These are phyloP conservation scores for Cryphonectria japonica DNA, from an alignment of 2,329 filamentous ascomycete genomes.

Conservation along the genomic window DNA sequence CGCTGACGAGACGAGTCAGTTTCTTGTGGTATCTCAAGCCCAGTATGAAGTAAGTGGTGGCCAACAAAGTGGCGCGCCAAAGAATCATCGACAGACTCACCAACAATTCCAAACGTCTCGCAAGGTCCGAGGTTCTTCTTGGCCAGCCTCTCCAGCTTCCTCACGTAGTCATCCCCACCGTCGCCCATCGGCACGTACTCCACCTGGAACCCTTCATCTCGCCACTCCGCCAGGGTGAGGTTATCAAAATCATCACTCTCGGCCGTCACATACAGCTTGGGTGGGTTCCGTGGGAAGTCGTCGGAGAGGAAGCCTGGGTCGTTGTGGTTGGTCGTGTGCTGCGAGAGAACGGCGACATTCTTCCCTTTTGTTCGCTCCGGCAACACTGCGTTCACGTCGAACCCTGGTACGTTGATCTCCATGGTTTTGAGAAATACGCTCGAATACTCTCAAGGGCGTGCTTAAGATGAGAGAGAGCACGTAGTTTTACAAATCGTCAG, in stretches of 20 bases:
- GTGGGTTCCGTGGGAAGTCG: constrained; percentile 43
- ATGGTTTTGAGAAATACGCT: neutral
- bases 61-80: neutral
- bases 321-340: constrained; percentile 41
- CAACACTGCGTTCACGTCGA: constrained; percentile 13
- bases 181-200: constrained; percentile 47
- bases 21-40: neutral
- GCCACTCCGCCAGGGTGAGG: constrained; percentile 44
- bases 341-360: constrained; percentile 26
- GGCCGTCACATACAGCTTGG: constrained; percentile 48
- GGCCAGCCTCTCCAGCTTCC: constrained; percentile 41
- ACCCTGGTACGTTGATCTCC: constrained; percentile 17
- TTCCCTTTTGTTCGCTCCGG: constrained; percentile 17
- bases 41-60: no score
- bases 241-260: constrained; percentile 48
- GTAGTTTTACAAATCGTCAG: neutral
- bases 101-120: constrained; percentile 49
- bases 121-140: constrained; percentile 43
- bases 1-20: constrained; percentile 36
- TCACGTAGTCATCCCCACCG: constrained; percentile 40
- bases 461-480: neutral
- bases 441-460: neutral
- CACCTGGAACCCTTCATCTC: constrained; percentile 47
- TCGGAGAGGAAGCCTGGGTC: constrained; percentile 47
- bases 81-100: constrained; percentile 36